Evolutionary conservation across 805 yeast species (phyloP).

Genomic region (Candida ovalis): DNA sequence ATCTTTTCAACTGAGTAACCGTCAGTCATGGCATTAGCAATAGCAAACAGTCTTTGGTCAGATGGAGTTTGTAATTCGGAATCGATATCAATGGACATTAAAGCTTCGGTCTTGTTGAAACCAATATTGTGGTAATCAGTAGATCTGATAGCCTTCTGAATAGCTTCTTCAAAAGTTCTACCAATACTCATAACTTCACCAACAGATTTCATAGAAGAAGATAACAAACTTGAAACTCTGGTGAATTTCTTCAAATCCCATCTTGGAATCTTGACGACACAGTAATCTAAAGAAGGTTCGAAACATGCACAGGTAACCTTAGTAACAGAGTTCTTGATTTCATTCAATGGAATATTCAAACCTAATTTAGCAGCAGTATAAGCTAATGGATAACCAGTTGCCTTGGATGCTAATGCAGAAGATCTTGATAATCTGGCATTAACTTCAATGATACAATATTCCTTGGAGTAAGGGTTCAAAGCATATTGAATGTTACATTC

Average conservation of each 20-base stretch:
- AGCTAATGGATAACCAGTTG: constrained; percentile 98
- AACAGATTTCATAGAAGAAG: constrained; percentile 95
- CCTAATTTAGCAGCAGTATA: constrained; percentile 98
- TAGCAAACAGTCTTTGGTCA: constrained; percentile 94
- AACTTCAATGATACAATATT: constrained; percentile 95
- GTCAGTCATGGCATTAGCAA: constrained; percentile 87
- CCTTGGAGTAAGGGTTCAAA: constrained; percentile 91
- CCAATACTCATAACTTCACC: constrained; percentile 99
- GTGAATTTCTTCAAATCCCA: constrained; percentile 96
- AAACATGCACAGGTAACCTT: constrained; percentile 94
- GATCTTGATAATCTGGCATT: constrained; percentile 96
- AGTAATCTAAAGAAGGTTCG: constrained; percentile 95
- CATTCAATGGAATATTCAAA: constrained; percentile 90
- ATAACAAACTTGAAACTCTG: constrained; percentile 89
- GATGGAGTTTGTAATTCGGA: constrained; percentile 92
- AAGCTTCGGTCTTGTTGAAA: constrained; percentile 77
- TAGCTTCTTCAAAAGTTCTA: constrained; percentile 93
- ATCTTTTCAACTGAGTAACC: constrained; percentile 92
- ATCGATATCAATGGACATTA: constrained; percentile 90
- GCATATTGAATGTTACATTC: constrained; percentile 99
- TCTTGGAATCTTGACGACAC: constrained; percentile 96
- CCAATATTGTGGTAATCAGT: constrained; percentile 96
- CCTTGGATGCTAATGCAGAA: constrained; percentile 96
- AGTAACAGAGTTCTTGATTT: constrained; percentile 93
- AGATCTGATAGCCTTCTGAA: constrained; percentile 95